Evolutionary conservation across 208 protist species (phyloP), one percentile per base, ranked within the genome.

Genomic region (Trypanosoma theileri): DNA sequence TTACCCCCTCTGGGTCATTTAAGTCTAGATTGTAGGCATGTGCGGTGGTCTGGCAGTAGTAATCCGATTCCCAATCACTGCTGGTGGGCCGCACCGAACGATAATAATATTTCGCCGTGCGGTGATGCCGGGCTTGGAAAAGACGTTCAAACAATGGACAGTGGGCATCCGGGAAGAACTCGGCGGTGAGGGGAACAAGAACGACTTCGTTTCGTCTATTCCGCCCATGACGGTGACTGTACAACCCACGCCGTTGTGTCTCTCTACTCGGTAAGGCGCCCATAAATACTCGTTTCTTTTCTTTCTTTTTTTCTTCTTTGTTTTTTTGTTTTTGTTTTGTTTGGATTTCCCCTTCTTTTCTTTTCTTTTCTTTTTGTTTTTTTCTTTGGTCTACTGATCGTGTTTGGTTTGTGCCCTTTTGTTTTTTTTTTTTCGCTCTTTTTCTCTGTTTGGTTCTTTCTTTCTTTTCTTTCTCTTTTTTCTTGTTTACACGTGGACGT

Each of bases 101-200:
- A 42, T 82, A 90, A 70, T 92, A 92, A 63, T 92, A 92, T 76
- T 92, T 92, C 8, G 82, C 84, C n/a, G 86, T 89, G 45, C 84
- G 83, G 7, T 76, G 84, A 45, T 87, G 80, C 3, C 86, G 77
- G 3, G 83, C 66, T 57, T 80, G 66, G 61, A 73, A 85, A 17
- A 92, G 59, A 35, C 81, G 71, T 69, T 71, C 67, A 64, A 92
- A 92, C 4, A 92, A 74, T 14, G 75, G 65, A 69, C 84, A 92
- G 64, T 87, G 71, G 11, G 70, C 57, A 69, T 62, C 66, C n/a
- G 81, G 84, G 50, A 92, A 92, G 66, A 88, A 92, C 21, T 75
- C 70, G 0, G 62, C 67, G 1, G 86, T 92, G 57, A 92, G 68
- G 0, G 86, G 86, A 54, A 92, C 81, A 14, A 92, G 81, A 62